Base-by-base conservation (phyloP, 2,329 filamentous ascomycete genomes). In the Drechslera avenae region DNA sequence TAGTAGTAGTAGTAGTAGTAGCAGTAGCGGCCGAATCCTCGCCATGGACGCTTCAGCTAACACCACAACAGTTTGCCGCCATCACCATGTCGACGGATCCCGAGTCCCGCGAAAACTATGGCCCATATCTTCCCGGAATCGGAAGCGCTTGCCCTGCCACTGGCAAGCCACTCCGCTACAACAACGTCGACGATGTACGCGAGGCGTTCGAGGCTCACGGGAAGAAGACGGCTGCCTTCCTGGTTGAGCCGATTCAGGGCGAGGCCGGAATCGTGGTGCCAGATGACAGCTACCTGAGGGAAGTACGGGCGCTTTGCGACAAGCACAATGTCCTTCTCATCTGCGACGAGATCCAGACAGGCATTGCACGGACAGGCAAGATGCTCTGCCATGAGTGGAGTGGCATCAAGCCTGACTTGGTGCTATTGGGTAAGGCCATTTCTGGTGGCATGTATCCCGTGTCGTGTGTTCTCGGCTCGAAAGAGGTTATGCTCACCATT, bases 381-480 rank as follows among this genome's bases (percentile, higher is more conserved):
- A 89, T 99, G 79, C 86, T 99, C 46, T 96, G 91, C 81, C 88
- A 90, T 68, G 86, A 99, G 77, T 97, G 94, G 92, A 87, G 90
- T 49, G 89, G 87, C 63, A 91, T 99, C 80, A 95, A 93, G 80
- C 94, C 93, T 32, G 94, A 99, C 73, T 83, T 99, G 68, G 88
- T 99, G 18, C 87, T 96, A 39, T 86, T 99, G 28, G 94, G 94
- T 70, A 99, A 99, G 80, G 94, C 94, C 63, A 96, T 99, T 73
- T 96, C 91, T 28, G 94, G 94, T 58, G 94, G 94, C 75, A 94
- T 97, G 88, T 99, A 99, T 78, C 94, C 94, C n/a, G 94, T 99
- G 50, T 96, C 91, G 55, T 91, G 88, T 66, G 92, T 99, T 40
- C 82, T 99, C 44, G 88, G 89, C 56, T 86, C 86, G 66, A 91